Percentiles rank a stretch among this genome's conserved stretches.
phyloP scores from a whole-genome alignment of 331 rosid genomes.

The Rhamnella rubrinervis region DNA sequence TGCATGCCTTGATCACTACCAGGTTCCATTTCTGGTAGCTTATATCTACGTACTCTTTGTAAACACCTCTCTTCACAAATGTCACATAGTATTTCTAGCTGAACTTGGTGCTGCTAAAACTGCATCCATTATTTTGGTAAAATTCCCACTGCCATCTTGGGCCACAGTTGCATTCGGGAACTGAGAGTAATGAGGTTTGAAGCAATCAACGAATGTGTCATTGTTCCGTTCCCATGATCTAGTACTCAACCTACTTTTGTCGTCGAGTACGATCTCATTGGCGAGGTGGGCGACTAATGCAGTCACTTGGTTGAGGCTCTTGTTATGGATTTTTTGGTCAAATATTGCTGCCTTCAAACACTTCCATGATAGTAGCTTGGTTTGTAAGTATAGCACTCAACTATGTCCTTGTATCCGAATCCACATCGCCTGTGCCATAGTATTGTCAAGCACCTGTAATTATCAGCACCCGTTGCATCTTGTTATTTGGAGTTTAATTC shows the following conservation, averaged over 20 bases:
- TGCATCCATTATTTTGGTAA: constrained; percentile 12
- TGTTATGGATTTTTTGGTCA: neutral
- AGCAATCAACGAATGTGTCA: neutral
- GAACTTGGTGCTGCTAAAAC: constrained; percentile 13
- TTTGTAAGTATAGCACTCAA: neutral
- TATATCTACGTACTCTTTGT: constrained; percentile 17
- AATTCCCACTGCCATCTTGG: constrained; percentile 11
- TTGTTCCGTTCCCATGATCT: neutral
- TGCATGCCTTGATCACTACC: constrained; percentile 21
- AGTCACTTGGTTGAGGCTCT: constrained; percentile 8
- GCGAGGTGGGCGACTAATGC: neutral
- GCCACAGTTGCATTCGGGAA: constrained; percentile 6
- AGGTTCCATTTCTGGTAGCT: constrained; percentile 1
- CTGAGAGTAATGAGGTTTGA: neutral
- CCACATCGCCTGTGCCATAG: neutral
- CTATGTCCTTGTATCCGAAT: constrained; percentile 10
- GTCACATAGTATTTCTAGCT: neutral
- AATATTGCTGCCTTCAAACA: neutral
- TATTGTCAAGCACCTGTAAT: neutral
- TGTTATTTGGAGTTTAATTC: no score
- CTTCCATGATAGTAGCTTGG: constrained; percentile 2
- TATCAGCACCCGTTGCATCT: no score
- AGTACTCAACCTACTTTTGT: neutral
- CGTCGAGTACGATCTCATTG: no score
- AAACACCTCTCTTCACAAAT: constrained; percentile 17